Percentiles rank a stretch among this genome's conserved stretches.
Conservation (phyloP, 257 asterid genomes). For the Thymus mandschuricus region DNA sequence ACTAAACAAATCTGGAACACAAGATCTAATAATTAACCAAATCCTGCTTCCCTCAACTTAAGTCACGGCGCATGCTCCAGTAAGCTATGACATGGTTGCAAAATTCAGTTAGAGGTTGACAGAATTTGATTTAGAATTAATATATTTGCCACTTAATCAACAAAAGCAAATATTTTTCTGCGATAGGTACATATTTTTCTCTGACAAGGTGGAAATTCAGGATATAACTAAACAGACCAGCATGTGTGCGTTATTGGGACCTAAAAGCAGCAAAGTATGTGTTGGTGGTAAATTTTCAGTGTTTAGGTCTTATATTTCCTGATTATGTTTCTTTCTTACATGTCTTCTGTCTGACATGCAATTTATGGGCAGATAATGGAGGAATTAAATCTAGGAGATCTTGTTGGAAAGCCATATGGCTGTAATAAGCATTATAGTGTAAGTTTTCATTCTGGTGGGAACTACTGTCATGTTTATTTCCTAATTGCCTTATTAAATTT, state of each 20-base stretch:
- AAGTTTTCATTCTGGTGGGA: constrained; percentile 31
- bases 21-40: no score
- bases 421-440: constrained; percentile 87
- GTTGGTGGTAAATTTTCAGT: constrained; percentile 23
- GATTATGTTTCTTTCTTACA: constrained; percentile 29
- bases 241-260: constrained; percentile 81
- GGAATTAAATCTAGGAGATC: constrained; percentile 69
- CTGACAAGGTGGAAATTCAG: constrained; percentile 91
- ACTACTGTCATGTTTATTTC: constrained; percentile 21
- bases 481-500: constrained; percentile 10
- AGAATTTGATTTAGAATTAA: no score
- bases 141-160: no score
- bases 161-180: background rate
- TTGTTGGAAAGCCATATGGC: constrained; percentile 88
- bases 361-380: constrained; percentile 70
- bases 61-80: no score
- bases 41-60: no score
- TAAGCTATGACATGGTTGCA: no score
- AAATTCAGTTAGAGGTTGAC: no score
- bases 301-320: constrained; percentile 22
- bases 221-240: constrained; percentile 81
- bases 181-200: constrained; percentile 83
- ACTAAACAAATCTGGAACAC: no score
- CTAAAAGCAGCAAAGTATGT: constrained; percentile 71
- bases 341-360: constrained; percentile 32